Evolutionary conservation across 2,329 filamentous ascomycete species (phyloP).

Genomic region (Colletotrichum sp.): DNA sequence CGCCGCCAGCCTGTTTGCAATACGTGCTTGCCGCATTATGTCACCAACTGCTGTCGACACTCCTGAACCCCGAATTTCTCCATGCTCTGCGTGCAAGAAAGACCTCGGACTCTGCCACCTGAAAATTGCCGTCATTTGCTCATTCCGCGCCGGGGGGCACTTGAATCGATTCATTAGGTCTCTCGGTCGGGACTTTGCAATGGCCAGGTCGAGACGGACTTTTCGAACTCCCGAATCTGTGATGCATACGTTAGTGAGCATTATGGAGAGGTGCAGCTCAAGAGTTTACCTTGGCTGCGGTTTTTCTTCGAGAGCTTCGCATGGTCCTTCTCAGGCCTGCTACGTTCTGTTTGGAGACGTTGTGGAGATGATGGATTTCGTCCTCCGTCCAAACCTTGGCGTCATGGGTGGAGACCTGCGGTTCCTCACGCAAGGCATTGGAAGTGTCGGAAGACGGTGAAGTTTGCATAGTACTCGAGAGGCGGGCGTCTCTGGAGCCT

Average conservation of each 20-base stretch:
- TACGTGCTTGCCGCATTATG: neutral
- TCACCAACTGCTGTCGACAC: neutral
- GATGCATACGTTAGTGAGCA: neutral
- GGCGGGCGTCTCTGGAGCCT: neutral
- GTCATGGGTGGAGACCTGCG: neutral
- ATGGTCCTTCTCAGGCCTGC: neutral
- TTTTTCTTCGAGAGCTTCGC: neutral
- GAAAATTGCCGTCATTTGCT: neutral
- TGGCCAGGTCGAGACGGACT: neutral
- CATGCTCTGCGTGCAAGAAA: neutral
- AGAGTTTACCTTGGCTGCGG: neutral
- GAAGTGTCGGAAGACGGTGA: neutral
- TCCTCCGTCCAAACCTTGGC: neutral
- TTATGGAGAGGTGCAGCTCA: neutral
- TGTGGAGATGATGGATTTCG: neutral
- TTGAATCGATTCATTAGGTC: neutral
- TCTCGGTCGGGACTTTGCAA: neutral
- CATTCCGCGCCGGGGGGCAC: neutral
- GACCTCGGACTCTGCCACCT: neutral
- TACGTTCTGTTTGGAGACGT: neutral
- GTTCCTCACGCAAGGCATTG: neutral
- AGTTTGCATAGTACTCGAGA: neutral
- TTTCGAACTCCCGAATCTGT: neutral
- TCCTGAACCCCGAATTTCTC: neutral
- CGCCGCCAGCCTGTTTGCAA: neutral